Evolutionary conservation across 2,329 filamentous ascomycete species (phyloP).

Genomic region (Epichloe festucae): DNA sequence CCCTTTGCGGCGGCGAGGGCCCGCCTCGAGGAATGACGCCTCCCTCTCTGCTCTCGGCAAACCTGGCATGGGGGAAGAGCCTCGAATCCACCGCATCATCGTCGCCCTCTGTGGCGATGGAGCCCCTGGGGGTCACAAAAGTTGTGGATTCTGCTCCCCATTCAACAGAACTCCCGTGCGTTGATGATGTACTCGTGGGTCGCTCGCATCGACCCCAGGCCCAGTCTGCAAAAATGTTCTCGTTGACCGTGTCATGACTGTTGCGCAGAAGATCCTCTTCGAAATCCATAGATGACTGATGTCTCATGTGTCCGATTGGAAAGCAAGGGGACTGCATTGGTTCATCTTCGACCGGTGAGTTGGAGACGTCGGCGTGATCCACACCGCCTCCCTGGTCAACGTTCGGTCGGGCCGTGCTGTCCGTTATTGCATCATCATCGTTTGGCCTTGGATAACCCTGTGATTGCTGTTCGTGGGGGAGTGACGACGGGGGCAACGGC

Average conservation of each 20-base stretch:
- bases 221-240: constrained; percentile 3
- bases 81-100: neutral
- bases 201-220: neutral
- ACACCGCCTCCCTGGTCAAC: too few relatives aligned
- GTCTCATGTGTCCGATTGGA: neutral
- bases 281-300: constrained; percentile 2
- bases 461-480: neutral
- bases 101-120: neutral
- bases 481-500: neutral
- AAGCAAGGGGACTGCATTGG: neutral
- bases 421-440: neutral
- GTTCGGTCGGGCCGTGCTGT: neutral
- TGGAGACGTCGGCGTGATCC: too few relatives aligned
- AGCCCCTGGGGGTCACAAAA: neutral
- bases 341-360: neutral
- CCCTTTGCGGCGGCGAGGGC: too few relatives aligned
- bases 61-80: neutral
- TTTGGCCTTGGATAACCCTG: neutral
- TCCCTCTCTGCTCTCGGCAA: neutral
- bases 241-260: neutral
- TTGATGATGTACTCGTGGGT: too few relatives aligned
- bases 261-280: constrained; percentile 1
- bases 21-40: too few relatives aligned
- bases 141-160: neutral
- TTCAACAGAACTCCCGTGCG: neutral